Evolutionary conservation across 257 asterid genomes (phyloP), one percentile per base, ranked within the genome.

Genomic region (Lantana camara): DNA sequence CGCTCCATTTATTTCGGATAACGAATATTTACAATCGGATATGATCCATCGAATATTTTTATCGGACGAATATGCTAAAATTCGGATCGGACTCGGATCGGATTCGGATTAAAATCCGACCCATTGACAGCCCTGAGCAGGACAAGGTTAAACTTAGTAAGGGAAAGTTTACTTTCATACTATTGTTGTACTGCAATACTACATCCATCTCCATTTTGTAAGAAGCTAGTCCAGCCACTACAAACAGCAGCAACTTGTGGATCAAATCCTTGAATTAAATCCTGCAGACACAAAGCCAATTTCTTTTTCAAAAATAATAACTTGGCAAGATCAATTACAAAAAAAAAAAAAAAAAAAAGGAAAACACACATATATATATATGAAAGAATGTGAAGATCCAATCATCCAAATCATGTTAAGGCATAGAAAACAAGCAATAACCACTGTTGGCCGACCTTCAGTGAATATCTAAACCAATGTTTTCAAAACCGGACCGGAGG

Each of bases 171-270:
- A 19, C 41, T 27, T 54, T 35, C 30, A n/a, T 30, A 52, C 20
- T 19, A 41, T 35, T 37, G 21, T 27, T 63, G 35, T n/a, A 62
- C 17, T 42, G 57, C 52, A 54, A 66, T 37, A 58, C 70, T 87
- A 94, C 99, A 97, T 94, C 99, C 68, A 64, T 75, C 74, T 90
- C 99, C 99, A 94, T 94, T 80, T 94, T 94, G 77, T 85, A 73
- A 63, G 99, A 94, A 68, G 90, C 93, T 49, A 84, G 79, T 83
- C 99, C 88, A 73, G 95, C 97, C 83, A 91, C 71, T 17, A 84
- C 95, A 14, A n/a, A 94, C 99, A 27, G 99, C 95, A 80, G 97
- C 97, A 71, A 80, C 85, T 76, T 94, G 97, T 76, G 90, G 97
- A 79, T 94, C 99, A 79, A 94, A 94, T 73, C 99, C 99, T 71